Base-by-base conservation (phyloP, 768 basidiomycete species). In the Chalciporus chontae region DNA sequence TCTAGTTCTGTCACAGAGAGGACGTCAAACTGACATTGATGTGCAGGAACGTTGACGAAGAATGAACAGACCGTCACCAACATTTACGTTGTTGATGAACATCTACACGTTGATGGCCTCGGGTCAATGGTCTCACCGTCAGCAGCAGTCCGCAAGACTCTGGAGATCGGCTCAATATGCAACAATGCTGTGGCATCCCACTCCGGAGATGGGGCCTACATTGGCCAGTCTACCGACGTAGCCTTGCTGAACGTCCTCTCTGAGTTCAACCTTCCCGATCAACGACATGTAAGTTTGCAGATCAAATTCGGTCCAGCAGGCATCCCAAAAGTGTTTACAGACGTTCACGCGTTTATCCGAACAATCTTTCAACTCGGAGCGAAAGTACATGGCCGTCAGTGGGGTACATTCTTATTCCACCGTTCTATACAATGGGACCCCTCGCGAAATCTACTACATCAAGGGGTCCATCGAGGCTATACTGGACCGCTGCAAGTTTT, bases 11-110 rank as follows among this genome's bases (percentile, higher is more conserved):
- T 0, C 15, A 39, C 11, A 11, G 31, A 21, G 7, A 39, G 39
- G 7, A 36, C 37, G 18, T 24, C 4, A 17, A 19, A 42, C 38
- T 53, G 45, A 56, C 29, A 34, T 46, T 34, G 43, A 29, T 13
- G 8, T 48, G 21, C 47, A 77, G 91, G 94, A 17, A 98, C 94
- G 0, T 70, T 97, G 52, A 98, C 94, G 1, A 93, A 85, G 68
- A 98, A 98, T 67, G 93, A 96, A 59, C 94, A 95, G 73, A 96
- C 93, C 0, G 91, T 97, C 2, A 90, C 85, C 0, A 87, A 94
- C 55, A 75, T 87, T 8, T 97, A 96, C 66, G 75, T 84, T 0
- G 88, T 95, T 8, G 94, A 96, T 57, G 94, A 95, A 63, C 73
- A 75, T 4, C 63, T 90, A 24, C 75, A 76, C 41, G 67, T 96